Percentiles rank a stretch among this genome's conserved stretches.
phyloP scores from a whole-genome alignment of 2,329 filamentous ascomycete species.

The Stromatinia cepivora region DNA sequence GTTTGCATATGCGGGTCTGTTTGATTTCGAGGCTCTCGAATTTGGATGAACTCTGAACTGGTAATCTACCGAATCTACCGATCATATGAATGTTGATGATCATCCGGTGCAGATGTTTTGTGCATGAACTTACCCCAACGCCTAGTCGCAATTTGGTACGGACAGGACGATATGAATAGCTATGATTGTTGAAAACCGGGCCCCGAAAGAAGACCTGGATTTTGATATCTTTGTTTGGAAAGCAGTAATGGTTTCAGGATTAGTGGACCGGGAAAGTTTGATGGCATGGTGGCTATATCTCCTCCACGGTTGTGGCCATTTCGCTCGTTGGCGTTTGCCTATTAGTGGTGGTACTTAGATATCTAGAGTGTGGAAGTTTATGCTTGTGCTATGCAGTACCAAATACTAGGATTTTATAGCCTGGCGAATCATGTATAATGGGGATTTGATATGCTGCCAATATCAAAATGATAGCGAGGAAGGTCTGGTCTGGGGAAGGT shows the following conservation, averaged over 20 bases:
- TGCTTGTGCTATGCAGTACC: background rate
- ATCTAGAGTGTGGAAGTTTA: background rate
- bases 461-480: background rate
- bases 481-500: background rate
- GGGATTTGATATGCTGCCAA: background rate
- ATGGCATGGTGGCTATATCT: background rate
- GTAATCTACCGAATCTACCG: no score
- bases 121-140: conserved; percentile 11
- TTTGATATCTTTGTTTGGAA: background rate
- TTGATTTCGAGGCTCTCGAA: background rate
- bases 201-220: background rate
- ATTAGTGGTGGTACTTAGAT: background rate
- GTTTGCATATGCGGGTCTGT: background rate
- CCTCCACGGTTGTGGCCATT: background rate
- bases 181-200: background rate
- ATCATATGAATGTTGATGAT: background rate
- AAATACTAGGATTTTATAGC: background rate
- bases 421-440: background rate
- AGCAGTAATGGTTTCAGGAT: background rate
- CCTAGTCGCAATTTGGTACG: background rate
- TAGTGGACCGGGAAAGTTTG: background rate
- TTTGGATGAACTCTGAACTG: background rate
- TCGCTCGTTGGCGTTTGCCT: background rate
- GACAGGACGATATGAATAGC: background rate
- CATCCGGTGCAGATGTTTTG: conserved; percentile 3